These are phyloP conservation scores for Rhododendron kiyosumense DNA, from an alignment of 148 eudicot genomes.

Conservation along the genomic window DNA sequence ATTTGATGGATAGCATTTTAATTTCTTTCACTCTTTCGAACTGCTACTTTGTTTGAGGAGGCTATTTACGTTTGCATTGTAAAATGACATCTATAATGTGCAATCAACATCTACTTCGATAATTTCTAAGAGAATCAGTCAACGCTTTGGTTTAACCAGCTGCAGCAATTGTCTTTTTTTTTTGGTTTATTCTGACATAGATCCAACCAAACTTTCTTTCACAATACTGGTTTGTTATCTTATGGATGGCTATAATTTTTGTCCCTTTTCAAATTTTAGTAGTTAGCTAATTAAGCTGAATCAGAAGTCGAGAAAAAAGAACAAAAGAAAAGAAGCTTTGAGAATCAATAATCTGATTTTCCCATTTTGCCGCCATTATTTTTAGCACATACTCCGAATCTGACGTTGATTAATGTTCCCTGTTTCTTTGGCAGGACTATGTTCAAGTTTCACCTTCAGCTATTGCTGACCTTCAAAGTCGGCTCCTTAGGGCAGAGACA, in stretches of 20 bases:
- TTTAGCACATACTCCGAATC: neutral
- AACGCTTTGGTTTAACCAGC: neutral
- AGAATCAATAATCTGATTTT: neutral
- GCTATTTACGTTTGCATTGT: neutral
- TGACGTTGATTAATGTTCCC: neutral
- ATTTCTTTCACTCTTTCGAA: neutral
- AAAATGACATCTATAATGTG: neutral
- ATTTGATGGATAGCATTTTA: neutral
- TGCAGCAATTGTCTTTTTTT: neutral
- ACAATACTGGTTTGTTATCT: neutral
- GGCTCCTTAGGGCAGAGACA: conserved; percentile 16
- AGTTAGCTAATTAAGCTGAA: neutral
- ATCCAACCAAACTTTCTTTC: neutral
- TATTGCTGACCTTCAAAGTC: conserved; percentile 38
- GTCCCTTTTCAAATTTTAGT: neutral
- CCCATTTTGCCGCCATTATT: neutral
- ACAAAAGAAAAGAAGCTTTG: neutral
- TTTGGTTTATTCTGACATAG: neutral
- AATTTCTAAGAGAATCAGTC: neutral
- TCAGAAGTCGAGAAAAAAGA: neutral
- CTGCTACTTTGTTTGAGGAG: neutral
- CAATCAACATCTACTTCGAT: neutral
- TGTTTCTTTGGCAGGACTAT: conserved; percentile 19
- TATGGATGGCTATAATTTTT: neutral
- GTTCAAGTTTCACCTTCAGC: conserved; percentile 26